Percentiles rank a stretch among this genome's conserved stretches.
These are phyloP conservation scores for Aspergillus ruber DNA, from an alignment of 2,329 filamentous ascomycete genomes.

Conservation along the genomic window DNA sequence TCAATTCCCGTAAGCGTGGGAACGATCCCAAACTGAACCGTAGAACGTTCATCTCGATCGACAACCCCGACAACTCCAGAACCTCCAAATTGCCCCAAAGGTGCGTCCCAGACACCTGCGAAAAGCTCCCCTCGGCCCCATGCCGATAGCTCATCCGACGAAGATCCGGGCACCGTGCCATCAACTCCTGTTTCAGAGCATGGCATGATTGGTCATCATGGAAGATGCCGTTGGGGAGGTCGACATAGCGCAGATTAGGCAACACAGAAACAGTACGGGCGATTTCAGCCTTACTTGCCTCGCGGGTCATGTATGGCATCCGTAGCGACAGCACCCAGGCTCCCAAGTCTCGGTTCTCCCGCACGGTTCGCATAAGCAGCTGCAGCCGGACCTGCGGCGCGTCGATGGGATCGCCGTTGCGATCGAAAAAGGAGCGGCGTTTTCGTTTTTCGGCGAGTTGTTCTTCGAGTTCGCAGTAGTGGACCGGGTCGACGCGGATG, in stretches of 20 bases:
- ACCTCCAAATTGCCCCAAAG: conserved; percentile 38
- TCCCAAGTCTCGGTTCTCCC: conserved; percentile 67
- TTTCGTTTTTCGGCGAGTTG: conserved; percentile 73
- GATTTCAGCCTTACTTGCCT: conserved; percentile 76
- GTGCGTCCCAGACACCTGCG: conserved; percentile 56
- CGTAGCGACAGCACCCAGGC: conserved; percentile 71
- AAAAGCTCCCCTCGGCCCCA: conserved; percentile 72
- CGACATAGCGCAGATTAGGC: conserved; percentile 79
- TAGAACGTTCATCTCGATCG: conserved; percentile 42
- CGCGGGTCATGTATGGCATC: conserved; percentile 89
- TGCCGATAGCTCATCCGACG: conserved; percentile 80
- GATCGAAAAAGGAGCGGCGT: conserved; percentile 63
- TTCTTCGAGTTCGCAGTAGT: conserved; percentile 87
- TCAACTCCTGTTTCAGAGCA: conserved; percentile 73
- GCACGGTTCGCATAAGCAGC: conserved; percentile 73
- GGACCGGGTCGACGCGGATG: conserved; percentile 86
- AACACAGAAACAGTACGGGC: conserved; percentile 79
- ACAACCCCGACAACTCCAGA: conserved; percentile 33
- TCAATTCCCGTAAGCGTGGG: conserved; percentile 63
- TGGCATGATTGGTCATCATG: conserved; percentile 69
- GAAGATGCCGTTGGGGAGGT: conserved; percentile 83
- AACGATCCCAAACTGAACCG: conserved; percentile 65
- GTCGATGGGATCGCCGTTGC: conserved; percentile 75
- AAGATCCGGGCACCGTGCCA: conserved; percentile 74
- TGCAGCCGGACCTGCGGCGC: conserved; percentile 68